Base-by-base conservation (phyloP, 257 asterid species). In the Solanum chilense region DNA sequence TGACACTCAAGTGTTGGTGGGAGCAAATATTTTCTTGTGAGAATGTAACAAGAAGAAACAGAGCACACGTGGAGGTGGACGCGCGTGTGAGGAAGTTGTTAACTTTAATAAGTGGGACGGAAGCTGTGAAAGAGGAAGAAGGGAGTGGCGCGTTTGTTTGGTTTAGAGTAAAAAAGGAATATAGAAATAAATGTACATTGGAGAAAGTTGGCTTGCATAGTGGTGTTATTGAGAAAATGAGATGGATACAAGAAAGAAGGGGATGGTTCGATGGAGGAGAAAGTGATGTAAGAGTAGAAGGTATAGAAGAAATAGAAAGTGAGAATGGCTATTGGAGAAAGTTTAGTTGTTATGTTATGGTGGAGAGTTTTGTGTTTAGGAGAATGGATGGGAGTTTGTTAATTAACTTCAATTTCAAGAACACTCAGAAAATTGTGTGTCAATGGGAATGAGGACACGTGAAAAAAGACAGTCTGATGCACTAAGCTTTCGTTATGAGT, bases 1-100 rank as follows among this genome's bases (percentile, higher is more conserved):
- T 92, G 90, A 92, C 94, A 31, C 91, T 94, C 5, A 92, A 96
- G 92, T 92, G 87, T 41, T 94, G 98, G 98, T 96, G 98, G 98
- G 98, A 96, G 85, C 87, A 88, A 86, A 91, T 96, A 80, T 92
- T 92, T 41, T 83, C 87, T 1, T 91, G 89, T 31, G 93, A 92
- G 73, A 95, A 94, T 12, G 92, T 88, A 44, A 84, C 90, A 15
- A 27, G 66, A 16, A 37, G 20, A 20, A 68, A 49, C 12, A 29
- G 27, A 49, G 85, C 85, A 10, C 70, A 20, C 0, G 95, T 94
- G 41, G 90, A 58, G 5, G 89, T 96, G 20, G 89, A 93, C 86
- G 91, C 91, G 6, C 86, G 89, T 15, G 93, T 96, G 80, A 94
- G 86, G 87, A 93, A 92, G 89, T 70, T 92, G 89, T n/a, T 90